Percentiles rank a stretch among this genome's conserved stretches.
Conservation (phyloP, 176 grass and related monocot genomes). For the Eleusine coracana region DNA sequence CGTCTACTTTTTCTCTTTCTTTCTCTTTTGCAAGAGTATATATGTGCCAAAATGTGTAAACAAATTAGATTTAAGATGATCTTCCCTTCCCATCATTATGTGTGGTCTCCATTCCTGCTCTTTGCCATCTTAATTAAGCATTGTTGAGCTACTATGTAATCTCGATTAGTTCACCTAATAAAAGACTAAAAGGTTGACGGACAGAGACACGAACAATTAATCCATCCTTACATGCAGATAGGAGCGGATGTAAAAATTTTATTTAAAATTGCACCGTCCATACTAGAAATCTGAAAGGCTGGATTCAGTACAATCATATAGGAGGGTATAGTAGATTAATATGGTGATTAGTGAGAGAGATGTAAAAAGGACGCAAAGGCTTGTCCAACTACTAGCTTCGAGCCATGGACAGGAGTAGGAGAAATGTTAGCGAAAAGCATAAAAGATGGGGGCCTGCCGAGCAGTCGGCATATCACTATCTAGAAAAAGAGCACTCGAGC, state of each 20-base stretch:
- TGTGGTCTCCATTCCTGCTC: neutral
- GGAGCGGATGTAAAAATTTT: neutral
- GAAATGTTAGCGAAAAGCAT: neutral
- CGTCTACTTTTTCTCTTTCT: neutral
- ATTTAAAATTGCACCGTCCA: neutral
- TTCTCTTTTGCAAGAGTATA: neutral
- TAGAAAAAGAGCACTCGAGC: neutral
- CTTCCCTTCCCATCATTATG: neutral
- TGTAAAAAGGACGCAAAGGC: neutral
- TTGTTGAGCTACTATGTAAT: neutral
- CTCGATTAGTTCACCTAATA: too few species aligned
- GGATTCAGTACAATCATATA: neutral
- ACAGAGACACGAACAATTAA: neutral
- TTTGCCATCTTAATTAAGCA: neutral
- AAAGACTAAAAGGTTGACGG: neutral
- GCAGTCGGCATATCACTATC: neutral
- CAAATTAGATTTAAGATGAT: neutral
- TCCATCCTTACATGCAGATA: neutral
- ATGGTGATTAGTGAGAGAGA: neutral
- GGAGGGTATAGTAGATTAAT: neutral
- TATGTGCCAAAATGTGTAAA: neutral
- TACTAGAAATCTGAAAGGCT: neutral
- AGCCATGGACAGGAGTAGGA: neutral
- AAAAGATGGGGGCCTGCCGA: neutral
- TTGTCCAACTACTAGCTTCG: neutral